phyloP scores from a whole-genome alignment of 1,284 basidiomycete genomes.

The Xerocomus amazonicus region DNA sequence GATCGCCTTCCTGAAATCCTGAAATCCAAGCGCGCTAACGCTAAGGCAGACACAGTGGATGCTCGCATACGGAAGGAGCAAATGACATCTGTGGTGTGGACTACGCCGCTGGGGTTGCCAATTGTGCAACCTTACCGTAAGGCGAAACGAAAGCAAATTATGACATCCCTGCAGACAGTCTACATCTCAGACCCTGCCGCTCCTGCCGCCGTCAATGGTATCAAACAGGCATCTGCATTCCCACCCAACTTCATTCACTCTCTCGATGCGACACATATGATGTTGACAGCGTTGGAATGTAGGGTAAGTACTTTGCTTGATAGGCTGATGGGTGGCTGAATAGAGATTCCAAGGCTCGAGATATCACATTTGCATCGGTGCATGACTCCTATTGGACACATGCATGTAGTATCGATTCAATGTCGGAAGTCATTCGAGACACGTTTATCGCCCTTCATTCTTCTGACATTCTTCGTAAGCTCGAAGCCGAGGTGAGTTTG shows the following conservation, averaged over 20 bases:
- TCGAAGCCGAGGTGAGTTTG: slow-evolving; percentile 55
- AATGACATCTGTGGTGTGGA: slow-evolving; percentile 98
- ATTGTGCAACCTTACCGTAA: slow-evolving; percentile 97
- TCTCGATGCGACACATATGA: slow-evolving; percentile 98
- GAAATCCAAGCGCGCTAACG: slow-evolving; percentile 15
- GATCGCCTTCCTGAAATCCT: slow-evolving; percentile 63
- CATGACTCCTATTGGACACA: slow-evolving; percentile 99
- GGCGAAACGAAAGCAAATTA: slow-evolving; percentile 75
- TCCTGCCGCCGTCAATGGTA: slow-evolving; percentile 76
- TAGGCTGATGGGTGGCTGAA: slow-evolving; percentile 6
- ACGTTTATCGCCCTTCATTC: slow-evolving; percentile 93
- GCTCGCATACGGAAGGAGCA: slow-evolving; percentile 73
- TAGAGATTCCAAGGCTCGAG: slow-evolving; percentile 46
- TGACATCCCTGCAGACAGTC: slow-evolving; percentile 88
- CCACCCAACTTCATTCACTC: slow-evolving; percentile 99
- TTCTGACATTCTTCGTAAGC: slow-evolving; percentile 71
- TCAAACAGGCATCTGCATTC: slow-evolving; percentile 94
- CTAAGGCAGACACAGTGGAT: slow-evolving; percentile 21
- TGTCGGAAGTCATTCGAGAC: slow-evolving; percentile 89
- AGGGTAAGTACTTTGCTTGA: slow-evolving; percentile 44
- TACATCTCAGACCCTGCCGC: slow-evolving; percentile 88
- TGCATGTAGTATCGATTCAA: slow-evolving; percentile 81
- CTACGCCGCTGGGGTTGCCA: slow-evolving; percentile 89
- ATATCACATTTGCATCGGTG: slow-evolving; percentile 88
- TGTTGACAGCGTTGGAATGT: slow-evolving; percentile 93